These are phyloP conservation scores for Auriculariales sp. DNA, from an alignment of 768 basidiomycete genomes.

Conservation along the genomic window DNA sequence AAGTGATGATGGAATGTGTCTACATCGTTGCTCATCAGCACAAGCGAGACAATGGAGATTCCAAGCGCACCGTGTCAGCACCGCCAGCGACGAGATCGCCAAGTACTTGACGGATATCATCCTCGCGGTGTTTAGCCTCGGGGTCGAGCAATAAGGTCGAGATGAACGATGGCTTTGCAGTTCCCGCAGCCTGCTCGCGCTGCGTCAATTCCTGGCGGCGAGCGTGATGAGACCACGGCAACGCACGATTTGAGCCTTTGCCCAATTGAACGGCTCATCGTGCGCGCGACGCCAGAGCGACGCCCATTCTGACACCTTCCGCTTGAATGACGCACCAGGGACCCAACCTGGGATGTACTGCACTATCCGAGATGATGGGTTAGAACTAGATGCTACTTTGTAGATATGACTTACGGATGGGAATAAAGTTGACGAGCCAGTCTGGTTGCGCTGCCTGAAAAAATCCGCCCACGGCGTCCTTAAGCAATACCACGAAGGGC, in stretches of 20 bases:
- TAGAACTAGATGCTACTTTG: neutral
- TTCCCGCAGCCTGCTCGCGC: constrained; percentile 9
- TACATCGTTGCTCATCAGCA: too few species aligned
- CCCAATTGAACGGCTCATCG: constrained; percentile 25
- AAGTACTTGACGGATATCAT: neutral
- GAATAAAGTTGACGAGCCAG: constrained; percentile 8
- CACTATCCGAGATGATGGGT: too few species aligned
- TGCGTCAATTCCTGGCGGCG: neutral
- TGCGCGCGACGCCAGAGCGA: constrained; percentile 16
- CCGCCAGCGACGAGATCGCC: neutral
- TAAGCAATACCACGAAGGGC: too few species aligned
- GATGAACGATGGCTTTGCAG: constrained; percentile 10
- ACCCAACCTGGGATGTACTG: constrained; percentile 24
- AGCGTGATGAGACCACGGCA: neutral
- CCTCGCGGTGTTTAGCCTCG: neutral
- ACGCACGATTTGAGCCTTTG: constrained; percentile 24
- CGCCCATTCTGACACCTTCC: constrained; percentile 15
- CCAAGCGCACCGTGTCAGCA: neutral
- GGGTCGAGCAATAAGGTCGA: constrained; percentile 8
- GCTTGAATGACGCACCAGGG: constrained; percentile 23
- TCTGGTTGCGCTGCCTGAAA: too few species aligned
- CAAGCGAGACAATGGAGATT: constrained; percentile 12
- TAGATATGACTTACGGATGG: constrained; percentile 4
- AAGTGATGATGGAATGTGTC: too few species aligned
- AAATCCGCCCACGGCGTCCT: too few species aligned